Conservation (phyloP, 108 stramenopile species). For the Skeletonema potamos region DNA sequence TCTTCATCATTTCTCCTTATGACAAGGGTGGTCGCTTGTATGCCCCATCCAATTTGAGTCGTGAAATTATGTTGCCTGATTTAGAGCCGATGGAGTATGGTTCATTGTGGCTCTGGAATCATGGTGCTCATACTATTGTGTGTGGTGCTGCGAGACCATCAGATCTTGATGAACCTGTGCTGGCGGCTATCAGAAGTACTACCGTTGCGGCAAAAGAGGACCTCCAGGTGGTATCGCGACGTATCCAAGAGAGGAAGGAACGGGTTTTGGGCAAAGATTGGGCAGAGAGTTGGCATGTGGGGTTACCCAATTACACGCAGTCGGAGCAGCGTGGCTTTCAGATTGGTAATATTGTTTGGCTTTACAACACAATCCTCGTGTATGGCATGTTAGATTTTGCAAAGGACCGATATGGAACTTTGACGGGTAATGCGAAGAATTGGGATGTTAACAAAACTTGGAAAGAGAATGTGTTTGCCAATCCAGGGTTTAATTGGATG, state of each 20-base stretch:
- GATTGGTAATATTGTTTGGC: conserved; percentile 76
- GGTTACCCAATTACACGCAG: conserved; percentile 65
- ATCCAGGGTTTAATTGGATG: conserved; percentile 49
- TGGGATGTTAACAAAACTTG: conserved; percentile 55
- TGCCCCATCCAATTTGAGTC: conserved; percentile 62
- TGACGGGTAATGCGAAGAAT: conserved; percentile 51
- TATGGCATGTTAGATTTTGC: conserved; percentile 81
- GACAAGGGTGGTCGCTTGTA: conserved; percentile 90
- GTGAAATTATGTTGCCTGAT: conserved; percentile 74
- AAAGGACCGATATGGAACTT: conserved; percentile 64
- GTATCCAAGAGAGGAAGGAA: conserved; percentile 55
- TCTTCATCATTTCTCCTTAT: conserved; percentile 84
- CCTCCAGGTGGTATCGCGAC: conserved; percentile 27
- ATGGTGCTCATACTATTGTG: conserved; percentile 64
- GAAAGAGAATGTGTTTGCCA: conserved; percentile 59
- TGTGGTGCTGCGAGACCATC: conserved; percentile 73
- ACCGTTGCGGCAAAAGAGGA: conserved; percentile 34
- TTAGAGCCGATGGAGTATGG: conserved; percentile 77
- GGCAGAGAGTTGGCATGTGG: conserved; percentile 67
- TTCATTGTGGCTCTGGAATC: conserved; percentile 66
- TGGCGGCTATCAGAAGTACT: conserved; percentile 51
- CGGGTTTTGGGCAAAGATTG: conserved; percentile 74
- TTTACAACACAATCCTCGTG: conserved; percentile 71
- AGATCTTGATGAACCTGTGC: conserved; percentile 73
- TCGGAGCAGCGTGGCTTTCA: conserved; percentile 51